Percentiles rank a stretch among this genome's conserved stretches.
Conservation (phyloP, 257 asterid species). For the Solanum dulcamara region DNA sequence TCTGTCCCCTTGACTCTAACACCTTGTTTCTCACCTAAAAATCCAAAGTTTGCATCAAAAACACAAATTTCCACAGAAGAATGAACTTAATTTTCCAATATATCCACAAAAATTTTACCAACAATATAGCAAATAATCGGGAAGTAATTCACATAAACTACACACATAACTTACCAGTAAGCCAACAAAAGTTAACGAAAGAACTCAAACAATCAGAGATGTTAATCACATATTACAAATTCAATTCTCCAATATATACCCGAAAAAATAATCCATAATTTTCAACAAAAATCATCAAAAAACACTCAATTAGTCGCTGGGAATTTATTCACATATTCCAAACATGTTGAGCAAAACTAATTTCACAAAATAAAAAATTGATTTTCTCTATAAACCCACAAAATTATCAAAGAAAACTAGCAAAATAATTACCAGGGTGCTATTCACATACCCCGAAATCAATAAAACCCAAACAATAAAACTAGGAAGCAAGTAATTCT, state of each 20-base stretch:
- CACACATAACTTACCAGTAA: neutral
- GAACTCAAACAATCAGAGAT: neutral
- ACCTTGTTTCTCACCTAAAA: conserved; percentile 78
- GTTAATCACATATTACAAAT: neutral
- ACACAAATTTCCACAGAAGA: neutral
- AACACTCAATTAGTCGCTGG: neutral
- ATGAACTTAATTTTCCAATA: neutral
- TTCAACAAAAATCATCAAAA: neutral
- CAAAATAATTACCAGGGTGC: neutral
- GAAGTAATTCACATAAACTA: neutral
- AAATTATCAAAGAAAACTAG: neutral
- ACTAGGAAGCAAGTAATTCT: neutral
- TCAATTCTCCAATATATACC: neutral
- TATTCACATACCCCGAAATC: neutral
- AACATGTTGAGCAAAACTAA: neutral
- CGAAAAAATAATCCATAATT: neutral
- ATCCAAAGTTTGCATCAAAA: neutral
- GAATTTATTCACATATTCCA: neutral
- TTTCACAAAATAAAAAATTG: neutral
- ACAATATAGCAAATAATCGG: neutral
- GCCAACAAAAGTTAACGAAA: neutral
- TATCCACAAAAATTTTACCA: neutral
- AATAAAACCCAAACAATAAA: neutral
- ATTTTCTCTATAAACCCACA: neutral
- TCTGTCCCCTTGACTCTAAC: conserved; percentile 79